Evolutionary conservation across 805 yeast genomes (phyloP).

Genomic region (Yamadazyma sp.): DNA sequence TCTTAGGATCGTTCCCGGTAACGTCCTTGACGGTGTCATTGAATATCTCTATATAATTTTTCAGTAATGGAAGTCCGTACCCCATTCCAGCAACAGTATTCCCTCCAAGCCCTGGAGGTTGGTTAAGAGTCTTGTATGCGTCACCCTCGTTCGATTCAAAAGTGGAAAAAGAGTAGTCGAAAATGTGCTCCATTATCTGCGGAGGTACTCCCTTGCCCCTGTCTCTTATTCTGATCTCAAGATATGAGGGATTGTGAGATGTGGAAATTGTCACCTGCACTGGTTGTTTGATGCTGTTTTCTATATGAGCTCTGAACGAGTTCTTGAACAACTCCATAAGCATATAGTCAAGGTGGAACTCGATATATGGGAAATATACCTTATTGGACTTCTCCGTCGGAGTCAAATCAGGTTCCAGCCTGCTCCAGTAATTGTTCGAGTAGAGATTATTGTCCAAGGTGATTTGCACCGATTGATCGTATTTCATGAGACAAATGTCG

Average conservation of each 20-base stretch:
- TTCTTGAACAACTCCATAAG: constrained; percentile 85
- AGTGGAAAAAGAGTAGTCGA: constrained; percentile 85
- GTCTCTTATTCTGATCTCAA: constrained; percentile 79
- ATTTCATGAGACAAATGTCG: constrained; percentile 80
- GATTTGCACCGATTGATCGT: constrained; percentile 69
- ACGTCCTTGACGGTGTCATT: constrained; percentile 28
- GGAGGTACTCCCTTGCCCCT: constrained; percentile 87
- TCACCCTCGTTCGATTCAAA: constrained; percentile 62
- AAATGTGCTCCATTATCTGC: constrained; percentile 61
- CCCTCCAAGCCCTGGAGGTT: constrained; percentile 71
- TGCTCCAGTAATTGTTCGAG: constrained; percentile 29
- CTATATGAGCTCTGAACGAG: constrained; percentile 85
- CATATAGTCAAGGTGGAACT: constrained; percentile 84
- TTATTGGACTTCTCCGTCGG: constrained; percentile 41
- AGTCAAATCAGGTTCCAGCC: constrained; percentile 23
- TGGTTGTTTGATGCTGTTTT: constrained; percentile 47
- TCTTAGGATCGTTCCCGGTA: constrained; percentile 9
- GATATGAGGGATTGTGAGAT: constrained; percentile 33
- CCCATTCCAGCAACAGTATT: constrained; percentile 91
- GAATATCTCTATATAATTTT: constrained; percentile 42
- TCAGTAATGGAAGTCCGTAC: constrained; percentile 86
- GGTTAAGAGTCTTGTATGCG: constrained; percentile 59
- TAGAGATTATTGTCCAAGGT: constrained; percentile 46
- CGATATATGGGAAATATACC: constrained; percentile 75
- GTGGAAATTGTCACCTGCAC: constrained; percentile 40